Evolutionary conservation across 805 yeast genomes (phyloP).

Genomic region (Torulaspora microellipsoides): DNA sequence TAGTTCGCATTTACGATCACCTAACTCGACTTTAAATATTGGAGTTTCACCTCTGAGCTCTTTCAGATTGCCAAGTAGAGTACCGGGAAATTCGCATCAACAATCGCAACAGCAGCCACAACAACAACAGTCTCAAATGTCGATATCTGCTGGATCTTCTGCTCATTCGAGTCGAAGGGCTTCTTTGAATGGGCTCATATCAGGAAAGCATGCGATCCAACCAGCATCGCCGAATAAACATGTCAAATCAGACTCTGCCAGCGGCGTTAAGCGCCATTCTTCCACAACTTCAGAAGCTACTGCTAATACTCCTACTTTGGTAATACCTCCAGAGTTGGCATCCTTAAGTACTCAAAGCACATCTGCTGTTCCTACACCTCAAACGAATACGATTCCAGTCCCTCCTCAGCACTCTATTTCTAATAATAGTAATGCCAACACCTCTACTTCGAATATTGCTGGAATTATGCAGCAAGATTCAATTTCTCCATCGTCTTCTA

Average conservation of each 20-base stretch:
- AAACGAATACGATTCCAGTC: constrained; percentile 3
- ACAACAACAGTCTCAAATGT: constrained; percentile 5
- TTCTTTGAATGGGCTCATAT: constrained; percentile 14
- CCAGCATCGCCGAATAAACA: constrained; percentile 11
- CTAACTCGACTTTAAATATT: constrained; percentile 8
- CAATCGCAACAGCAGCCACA: constrained; percentile 1
- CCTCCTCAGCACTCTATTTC: constrained; percentile 12
- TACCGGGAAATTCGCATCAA: constrained; percentile 7
- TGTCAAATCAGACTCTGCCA: constrained; percentile 6
- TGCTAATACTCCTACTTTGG: constrained; percentile 21
- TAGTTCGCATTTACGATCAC: constrained; percentile 9
- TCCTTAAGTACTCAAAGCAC: constrained; percentile 24
- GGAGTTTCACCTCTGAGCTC: constrained; percentile 10
- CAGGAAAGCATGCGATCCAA: constrained; percentile 3
- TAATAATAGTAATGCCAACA: constrained; percentile 5
- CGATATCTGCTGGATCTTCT: constrained; percentile 15
- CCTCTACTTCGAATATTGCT: constrained; percentile 3
- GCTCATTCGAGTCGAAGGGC: constrained; percentile 22
- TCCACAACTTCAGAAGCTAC: constrained; percentile 11
- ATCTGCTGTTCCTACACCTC: constrained; percentile 16
- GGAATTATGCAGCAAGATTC: constrained; percentile 10
- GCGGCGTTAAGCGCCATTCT: constrained; percentile 9
- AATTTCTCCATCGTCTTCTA: constrained; percentile 18
- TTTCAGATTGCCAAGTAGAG: constrained; percentile 10
- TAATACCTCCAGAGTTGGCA: constrained; percentile 27